Evolutionary conservation across 345 rosid genomes (phyloP).

Genomic region (Eucalyptus sp.): DNA sequence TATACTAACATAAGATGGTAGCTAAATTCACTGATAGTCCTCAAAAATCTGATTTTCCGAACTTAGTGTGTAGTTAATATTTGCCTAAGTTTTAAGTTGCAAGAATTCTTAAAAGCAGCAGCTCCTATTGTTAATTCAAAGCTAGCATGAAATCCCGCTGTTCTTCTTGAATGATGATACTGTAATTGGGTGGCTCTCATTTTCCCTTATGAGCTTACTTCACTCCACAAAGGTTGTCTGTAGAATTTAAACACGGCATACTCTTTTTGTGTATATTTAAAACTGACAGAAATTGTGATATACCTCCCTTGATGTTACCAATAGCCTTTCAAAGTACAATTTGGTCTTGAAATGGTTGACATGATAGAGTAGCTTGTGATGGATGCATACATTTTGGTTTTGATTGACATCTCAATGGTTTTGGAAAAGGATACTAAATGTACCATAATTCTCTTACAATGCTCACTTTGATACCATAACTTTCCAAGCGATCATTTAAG

Average conservation of each 20-base stretch:
- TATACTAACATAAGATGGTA: neutral
- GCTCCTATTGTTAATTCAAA: neutral
- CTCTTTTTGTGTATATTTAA: neutral
- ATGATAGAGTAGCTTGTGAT: neutral
- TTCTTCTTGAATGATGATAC: neutral
- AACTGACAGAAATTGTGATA: neutral
- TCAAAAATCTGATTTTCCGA: neutral
- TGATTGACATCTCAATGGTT: neutral
- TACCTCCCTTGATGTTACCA: neutral
- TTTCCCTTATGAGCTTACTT: neutral
- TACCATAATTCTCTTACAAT: neutral
- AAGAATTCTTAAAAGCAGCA: neutral
- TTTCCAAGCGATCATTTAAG: neutral
- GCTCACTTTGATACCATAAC: neutral
- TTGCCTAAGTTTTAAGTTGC: neutral
- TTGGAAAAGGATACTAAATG: neutral
- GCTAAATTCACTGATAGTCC: neutral
- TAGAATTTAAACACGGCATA: neutral
- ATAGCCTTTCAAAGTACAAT: neutral
- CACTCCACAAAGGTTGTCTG: neutral
- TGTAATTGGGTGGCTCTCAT: neutral
- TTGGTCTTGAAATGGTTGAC: neutral
- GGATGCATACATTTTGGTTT: neutral
- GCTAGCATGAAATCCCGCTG: neutral
- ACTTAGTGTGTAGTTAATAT: neutral